A percentile compares a stretch with the other conserved stretches of the same genome.
These are phyloP conservation scores for Isatis lusitanica DNA, from an alignment of 441 rosid genomes.

Conservation along the genomic window DNA sequence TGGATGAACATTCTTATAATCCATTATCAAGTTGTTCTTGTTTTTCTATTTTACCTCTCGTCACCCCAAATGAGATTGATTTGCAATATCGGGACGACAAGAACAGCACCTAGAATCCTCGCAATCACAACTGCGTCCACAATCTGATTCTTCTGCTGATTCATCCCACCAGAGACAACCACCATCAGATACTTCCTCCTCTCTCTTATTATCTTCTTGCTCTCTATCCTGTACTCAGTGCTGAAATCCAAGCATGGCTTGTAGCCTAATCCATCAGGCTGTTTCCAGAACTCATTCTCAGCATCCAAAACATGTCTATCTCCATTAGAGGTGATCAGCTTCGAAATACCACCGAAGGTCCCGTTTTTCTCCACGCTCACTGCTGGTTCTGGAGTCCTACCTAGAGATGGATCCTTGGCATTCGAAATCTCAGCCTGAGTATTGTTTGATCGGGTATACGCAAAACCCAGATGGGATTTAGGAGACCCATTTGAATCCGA, in stretches of 20 bases:
- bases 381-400: constrained; percentile 15
- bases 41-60: constrained; percentile 60
- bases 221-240: constrained; percentile 50
- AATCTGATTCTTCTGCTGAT: constrained; percentile 98
- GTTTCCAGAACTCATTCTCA: constrained; percentile 75
- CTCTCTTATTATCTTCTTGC: constrained; percentile 40
- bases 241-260: constrained; percentile 74
- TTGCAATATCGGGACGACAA: constrained; percentile 93
- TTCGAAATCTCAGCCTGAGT: constrained; percentile 29
- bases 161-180: constrained; percentile 91
- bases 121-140: constrained; percentile 97
- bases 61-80: constrained; percentile 95
- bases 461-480: constrained; percentile 33
- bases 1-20: neutral
- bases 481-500: constrained; percentile 22
- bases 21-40: neutral
- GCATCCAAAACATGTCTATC: constrained; percentile 19
- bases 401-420: constrained; percentile 26
- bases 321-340: constrained; percentile 19
- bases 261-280: constrained; percentile 88
- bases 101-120: constrained; percentile 89
- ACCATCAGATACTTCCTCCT: constrained; percentile 75
- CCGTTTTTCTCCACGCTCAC: constrained; percentile 13
- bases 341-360: constrained; percentile 22
- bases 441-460: constrained; percentile 1